phyloP scores from a whole-genome alignment of 495 filamentous ascomycete genomes.

The Penicillium parvum region DNA sequence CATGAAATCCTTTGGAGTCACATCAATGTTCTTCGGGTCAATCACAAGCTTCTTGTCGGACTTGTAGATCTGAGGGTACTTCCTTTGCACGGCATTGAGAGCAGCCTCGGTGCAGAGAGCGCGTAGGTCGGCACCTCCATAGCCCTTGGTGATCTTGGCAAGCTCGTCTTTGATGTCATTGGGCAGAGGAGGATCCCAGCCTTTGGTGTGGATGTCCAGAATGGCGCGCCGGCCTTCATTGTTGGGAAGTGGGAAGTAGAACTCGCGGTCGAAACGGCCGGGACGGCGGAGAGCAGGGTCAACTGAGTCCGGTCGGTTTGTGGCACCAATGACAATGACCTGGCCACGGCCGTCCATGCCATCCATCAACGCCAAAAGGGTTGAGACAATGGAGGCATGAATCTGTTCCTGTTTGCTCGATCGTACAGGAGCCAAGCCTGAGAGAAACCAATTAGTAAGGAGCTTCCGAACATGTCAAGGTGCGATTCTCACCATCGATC shows the following conservation, averaged over 20 bases:
- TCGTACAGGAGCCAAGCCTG: slow-evolving; percentile 80
- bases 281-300: slow-evolving; percentile 96
- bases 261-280: slow-evolving; percentile 94
- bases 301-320: slow-evolving; percentile 95
- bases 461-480: neutral
- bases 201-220: slow-evolving; percentile 91
- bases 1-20: slow-evolving; percentile 93
- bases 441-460: slow-evolving; percentile 15
- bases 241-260: slow-evolving; percentile 92
- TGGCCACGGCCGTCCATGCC: slow-evolving; percentile 98
- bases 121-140: slow-evolving; percentile 90
- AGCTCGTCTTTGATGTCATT: slow-evolving; percentile 75
- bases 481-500: slow-evolving; percentile 67
- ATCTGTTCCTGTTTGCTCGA: slow-evolving; percentile 99
- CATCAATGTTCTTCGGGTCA: slow-evolving; percentile 73
- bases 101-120: slow-evolving; percentile 97
- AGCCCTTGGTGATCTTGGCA: slow-evolving; percentile 87
- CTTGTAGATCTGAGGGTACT: slow-evolving; percentile 92
- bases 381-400: slow-evolving; percentile 96
- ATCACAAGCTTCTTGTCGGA: slow-evolving; percentile 88
- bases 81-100: slow-evolving; percentile 92
- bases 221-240: slow-evolving; percentile 73
- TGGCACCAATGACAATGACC: slow-evolving; percentile 96
- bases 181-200: slow-evolving; percentile 78
- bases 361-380: slow-evolving; percentile 92